A percentile compares a stretch with the other conserved stretches of the same genome.
These are phyloP conservation scores for Podaxis mareebaensis DNA, from an alignment of 768 basidiomycete genomes.

Conservation along the genomic window DNA sequence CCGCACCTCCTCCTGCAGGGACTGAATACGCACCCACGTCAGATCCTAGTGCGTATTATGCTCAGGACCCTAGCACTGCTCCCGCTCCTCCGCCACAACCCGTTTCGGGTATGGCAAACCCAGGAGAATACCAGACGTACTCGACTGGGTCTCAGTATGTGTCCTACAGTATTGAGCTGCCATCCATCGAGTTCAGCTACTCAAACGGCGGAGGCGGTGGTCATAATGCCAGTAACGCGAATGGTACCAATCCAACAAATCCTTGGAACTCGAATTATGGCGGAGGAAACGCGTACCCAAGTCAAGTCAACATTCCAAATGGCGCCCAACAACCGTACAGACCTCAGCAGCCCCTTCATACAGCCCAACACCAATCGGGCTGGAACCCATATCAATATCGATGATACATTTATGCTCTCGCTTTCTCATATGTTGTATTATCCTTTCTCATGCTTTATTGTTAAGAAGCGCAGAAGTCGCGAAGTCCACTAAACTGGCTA, in stretches of 20 bases:
- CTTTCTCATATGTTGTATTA: neutral
- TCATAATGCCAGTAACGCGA: neutral
- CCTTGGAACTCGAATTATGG: neutral
- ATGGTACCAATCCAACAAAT: neutral
- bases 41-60: neutral
- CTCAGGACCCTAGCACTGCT: neutral
- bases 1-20: neutral
- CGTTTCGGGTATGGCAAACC: neutral
- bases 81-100: neutral
- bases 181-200: neutral
- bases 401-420: neutral
- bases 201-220: neutral
- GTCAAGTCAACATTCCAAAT: neutral
- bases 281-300: neutral
- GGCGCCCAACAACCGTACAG: slow-evolving; percentile 8
- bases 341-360: neutral
- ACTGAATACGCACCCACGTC: neutral
- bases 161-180: neutral
- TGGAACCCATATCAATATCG: slow-evolving; percentile 8
- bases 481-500: neutral
- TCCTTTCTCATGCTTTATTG: slow-evolving; percentile 4
- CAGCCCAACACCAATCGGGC: neutral
- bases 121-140: neutral
- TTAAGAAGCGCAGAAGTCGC: neutral
- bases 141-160: neutral